Base-by-base conservation (phyloP, 106 monocot genomes). In the Dendrobium chrysotoxum region DNA sequence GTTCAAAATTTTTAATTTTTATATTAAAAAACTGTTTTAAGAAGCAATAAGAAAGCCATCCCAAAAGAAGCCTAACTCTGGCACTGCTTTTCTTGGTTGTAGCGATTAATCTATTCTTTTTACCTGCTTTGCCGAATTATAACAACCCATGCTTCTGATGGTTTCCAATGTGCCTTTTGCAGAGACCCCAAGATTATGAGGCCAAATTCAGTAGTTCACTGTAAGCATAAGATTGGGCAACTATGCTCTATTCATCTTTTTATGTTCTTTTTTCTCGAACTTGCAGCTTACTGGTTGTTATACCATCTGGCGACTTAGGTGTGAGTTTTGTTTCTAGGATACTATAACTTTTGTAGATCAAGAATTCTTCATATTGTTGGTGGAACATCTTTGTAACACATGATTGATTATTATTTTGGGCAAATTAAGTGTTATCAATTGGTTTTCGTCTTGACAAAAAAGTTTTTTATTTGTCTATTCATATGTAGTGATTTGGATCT, bases 131-230 rank as follows among this genome's bases (percentile, higher is more conserved):
- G 35, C 31, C 35, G 13, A 70, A 12, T 13, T 70, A 30, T 35
- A 30, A 3, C 70, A 13, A 50, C 13, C 10, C 35, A 30, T 70
- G 73, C 21, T 74, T 39, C 40, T 74, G 20, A 8, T 74, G 17
- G 42, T 74, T 42, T 10, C 3, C 7, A 68, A 28, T 30, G 26
- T 25, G 5, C 61, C 28, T 46, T 75, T 4, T 76, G 76, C 76
- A 76, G 76, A 76, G 28, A 44, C 28, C 47, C 2, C 76, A 47
- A 40, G 76, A 76, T 76, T 47, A 76, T 28, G 76, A 76, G 2
- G 76, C 76, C 17, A 76, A 76, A 47, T n/a, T 25, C 26, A 28
- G 47, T 47, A 76, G 76, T 42, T 23, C 28, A 70, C 3, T 31
- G 35, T 12, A 38, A 16, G 31, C 70, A 0, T 70, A 70, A 35